A percentile compares a stretch with the other conserved stretches of the same genome.
These are phyloP conservation scores for Rhododendron williamsianum DNA, from an alignment of 148 eudicot species.

Conservation along the genomic window DNA sequence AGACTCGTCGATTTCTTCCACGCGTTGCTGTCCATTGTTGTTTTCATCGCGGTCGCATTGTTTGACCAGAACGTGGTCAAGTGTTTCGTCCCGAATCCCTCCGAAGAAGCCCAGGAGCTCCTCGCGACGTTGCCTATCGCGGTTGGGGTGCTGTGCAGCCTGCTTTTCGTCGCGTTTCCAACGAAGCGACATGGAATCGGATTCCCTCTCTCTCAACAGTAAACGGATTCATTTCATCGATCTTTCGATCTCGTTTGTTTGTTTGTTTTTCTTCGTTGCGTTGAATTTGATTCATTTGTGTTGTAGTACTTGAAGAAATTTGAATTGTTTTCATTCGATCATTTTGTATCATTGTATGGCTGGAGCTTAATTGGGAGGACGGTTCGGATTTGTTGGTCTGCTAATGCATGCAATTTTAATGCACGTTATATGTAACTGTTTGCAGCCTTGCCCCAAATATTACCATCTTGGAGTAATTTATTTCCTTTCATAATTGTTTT, in stretches of 20 bases:
- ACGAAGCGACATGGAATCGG: constrained; percentile 59
- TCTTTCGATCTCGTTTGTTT: neutral
- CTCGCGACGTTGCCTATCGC: constrained; percentile 45
- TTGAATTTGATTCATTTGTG: neutral
- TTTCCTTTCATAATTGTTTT: too few relatives aligned
- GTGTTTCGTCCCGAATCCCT: constrained; percentile 61
- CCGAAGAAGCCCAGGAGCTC: constrained; percentile 36
- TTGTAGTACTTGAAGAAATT: neutral
- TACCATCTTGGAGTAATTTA: too few relatives aligned
- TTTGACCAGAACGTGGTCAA: constrained; percentile 60
- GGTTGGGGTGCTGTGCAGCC: constrained; percentile 56
- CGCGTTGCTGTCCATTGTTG: constrained; percentile 38
- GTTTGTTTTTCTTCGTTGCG: neutral
- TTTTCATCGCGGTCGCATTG: constrained; percentile 44
- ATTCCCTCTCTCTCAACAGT: constrained; percentile 38
- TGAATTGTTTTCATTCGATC: neutral
- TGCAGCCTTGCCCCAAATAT: neutral
- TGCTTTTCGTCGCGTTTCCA: constrained; percentile 61
- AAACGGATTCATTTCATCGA: neutral
- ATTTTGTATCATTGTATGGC: neutral
- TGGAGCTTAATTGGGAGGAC: neutral
- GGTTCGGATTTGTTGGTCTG: neutral
- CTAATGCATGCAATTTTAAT: neutral
- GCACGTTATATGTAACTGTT: neutral
- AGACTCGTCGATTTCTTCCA: constrained; percentile 57